phyloP scores from a whole-genome alignment of 331 rosid genomes.

The Quercus tomentella region DNA sequence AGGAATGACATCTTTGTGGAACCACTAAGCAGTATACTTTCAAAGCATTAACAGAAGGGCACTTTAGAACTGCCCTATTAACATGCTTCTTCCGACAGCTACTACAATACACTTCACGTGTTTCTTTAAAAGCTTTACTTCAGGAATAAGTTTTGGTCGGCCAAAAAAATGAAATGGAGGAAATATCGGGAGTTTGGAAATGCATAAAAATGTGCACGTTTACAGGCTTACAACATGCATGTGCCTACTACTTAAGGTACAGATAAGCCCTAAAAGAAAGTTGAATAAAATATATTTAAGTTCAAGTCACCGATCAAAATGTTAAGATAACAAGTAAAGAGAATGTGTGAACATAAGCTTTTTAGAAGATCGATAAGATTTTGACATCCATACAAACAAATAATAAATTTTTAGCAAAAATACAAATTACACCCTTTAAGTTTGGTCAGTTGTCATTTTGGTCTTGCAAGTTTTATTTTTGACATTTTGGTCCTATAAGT shows the following conservation, averaged over 20 bases:
- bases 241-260: neutral
- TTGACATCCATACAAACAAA: neutral
- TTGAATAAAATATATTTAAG: neutral
- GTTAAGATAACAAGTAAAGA: neutral
- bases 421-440: too few relatives aligned
- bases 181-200: neutral
- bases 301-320: neutral
- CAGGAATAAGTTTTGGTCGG: neutral
- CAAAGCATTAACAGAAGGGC: too few relatives aligned
- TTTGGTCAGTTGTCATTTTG: too few relatives aligned
- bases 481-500: too few relatives aligned
- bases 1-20: conserved; percentile 23
- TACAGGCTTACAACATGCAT: too few relatives aligned
- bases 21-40: neutral
- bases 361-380: neutral
- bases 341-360: neutral
- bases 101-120: neutral
- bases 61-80: neutral
- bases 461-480: too few relatives aligned
- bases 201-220: neutral
- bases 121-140: neutral
- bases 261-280: neutral
- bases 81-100: neutral
- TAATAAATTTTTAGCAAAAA: too few relatives aligned
- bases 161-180: neutral